Base-by-base conservation (phyloP, 768 basidiomycete species). In the Neoboletus subvelutipes region DNA sequence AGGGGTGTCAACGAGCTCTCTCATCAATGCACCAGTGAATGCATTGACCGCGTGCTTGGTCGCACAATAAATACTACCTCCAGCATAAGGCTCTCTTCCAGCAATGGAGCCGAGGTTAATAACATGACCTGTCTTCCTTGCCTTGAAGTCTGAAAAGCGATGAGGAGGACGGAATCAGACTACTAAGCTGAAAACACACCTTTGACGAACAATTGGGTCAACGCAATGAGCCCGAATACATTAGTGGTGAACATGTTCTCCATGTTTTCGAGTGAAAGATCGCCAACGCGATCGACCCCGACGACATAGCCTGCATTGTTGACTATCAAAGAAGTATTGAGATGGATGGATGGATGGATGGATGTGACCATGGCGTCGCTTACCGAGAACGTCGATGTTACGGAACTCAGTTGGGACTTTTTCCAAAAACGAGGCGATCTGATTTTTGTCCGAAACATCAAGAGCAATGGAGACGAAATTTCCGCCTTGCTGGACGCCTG, bases 51-150 rank as follows among this genome's bases (percentile, higher is more conserved):
- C 92, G 62, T 84, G 80, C 66, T 94, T 94, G 15, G 94, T 95
- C 5, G 96, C 96, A 58, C 87, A 92, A 74, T 97, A 98, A 63
- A 98, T 90, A 60, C 87, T 82, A 9, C 95, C 97, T 29, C 94
- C 95, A 13, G 86, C 84, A 67, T 98, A 98, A 5, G 96, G 71
- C 66, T 94, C 94, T 10, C 80, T 76, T 48, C 90, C 94, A 13
- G 97, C 95, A 56, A 99, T 83, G 12, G 94, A 96, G 9, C 97
- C 95, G 49, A 99, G 77, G 73, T 97, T 96, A 76, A 99, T 98
- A 64, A 99, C 78, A 76, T 95, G 94, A 0, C 93, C 92, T 5
- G 83, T 75, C 65, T 87, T 83, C 68, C 81, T 86, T 52, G 76
- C 79, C 70, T 88, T 92, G 78, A 94, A 92, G 56, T 88, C 90